Base-by-base conservation (phyloP, 495 filamentous ascomycete genomes). In the Bathelium albidoporum region DNA sequence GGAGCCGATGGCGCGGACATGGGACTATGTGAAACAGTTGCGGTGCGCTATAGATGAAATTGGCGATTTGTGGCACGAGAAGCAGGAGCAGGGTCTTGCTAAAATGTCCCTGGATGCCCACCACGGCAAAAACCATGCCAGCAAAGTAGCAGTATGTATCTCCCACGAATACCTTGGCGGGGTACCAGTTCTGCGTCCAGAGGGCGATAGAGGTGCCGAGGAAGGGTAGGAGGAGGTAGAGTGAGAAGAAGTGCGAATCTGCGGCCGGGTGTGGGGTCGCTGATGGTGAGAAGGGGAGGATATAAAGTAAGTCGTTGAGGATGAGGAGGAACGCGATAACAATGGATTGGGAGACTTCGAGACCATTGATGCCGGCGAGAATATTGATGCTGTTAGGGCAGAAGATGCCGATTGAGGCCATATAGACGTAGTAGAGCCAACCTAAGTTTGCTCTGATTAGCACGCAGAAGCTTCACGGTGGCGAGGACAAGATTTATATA, bases 91-190 rank as follows among this genome's bases (percentile, higher is more conserved):
- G 79, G 22, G 94, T 99, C 78, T 99, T 99, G 79, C 88, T 92
- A 75, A 99, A 99, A 76, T 99, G 94, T 1, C 94, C 94, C 26
- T 96, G 79, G 64, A 99, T 96, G 58, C 90, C 90, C 64, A 97
- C 94, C 61, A 97, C 91, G 20, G 91, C 95, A 70, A 99, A 97
- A 12, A 96, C 90, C 92, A 97, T 99, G 63, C 94, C 94, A 0
- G 94, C 93, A 69, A 99, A 95, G 74, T 99, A 99, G 80, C 94
- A 99, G 78, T 97, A 99, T 20, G 94, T 99, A 72, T 99, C 94
- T 28, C 94, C 94, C 0, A 96, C 93, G 70, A 99, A 99, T 1
- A 96, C 95, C 61, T 85, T 85, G 16, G 93, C 89, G 1, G 94
- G 94, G 72, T 93, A 99, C 90, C 91, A 95, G 70, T 99, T 99